These are phyloP conservation scores for Apiospora marii DNA, from an alignment of 2,329 filamentous ascomycete genomes.

Conservation along the genomic window DNA sequence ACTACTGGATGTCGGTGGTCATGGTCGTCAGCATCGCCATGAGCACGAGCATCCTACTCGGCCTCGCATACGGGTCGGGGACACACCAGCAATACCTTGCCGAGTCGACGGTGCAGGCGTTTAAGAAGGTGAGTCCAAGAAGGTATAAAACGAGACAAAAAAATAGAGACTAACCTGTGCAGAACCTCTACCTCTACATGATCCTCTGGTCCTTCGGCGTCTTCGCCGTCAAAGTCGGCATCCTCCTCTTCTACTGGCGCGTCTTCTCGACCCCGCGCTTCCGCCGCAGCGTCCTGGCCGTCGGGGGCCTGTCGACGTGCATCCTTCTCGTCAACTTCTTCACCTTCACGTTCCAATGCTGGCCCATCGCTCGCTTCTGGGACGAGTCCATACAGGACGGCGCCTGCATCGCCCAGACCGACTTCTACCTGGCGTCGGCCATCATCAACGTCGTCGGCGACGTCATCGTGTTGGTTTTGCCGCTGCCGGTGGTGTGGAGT, in stretches of 20 bases:
- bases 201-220: constrained; percentile 40
- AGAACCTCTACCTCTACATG: constrained; percentile 36
- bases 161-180: background rate
- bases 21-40: constrained; percentile 38
- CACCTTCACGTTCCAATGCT: constrained; percentile 11
- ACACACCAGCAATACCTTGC: background rate
- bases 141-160: too few relatives aligned
- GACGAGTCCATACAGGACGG: constrained; percentile 22
- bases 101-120: background rate
- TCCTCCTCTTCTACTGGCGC: constrained; percentile 42
- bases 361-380: constrained; percentile 22
- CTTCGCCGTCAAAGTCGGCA: constrained; percentile 41
- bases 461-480: constrained; percentile 40
- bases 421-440: constrained; percentile 38
- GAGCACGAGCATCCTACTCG: constrained; percentile 36
- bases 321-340: constrained; percentile 10
- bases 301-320: background rate
- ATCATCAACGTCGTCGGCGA: constrained; percentile 42
- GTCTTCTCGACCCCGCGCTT: constrained; percentile 35
- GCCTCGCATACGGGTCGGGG: background rate
- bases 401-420: constrained; percentile 36
- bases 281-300: background rate
- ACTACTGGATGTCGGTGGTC: constrained; percentile 40
- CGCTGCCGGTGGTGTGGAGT: constrained; percentile 42
- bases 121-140: background rate